A percentile compares a stretch with the other conserved stretches of the same genome.
These are phyloP conservation scores for Jaminaea rosea DNA, from an alignment of 1,284 basidiomycete species.

Conservation along the genomic window DNA sequence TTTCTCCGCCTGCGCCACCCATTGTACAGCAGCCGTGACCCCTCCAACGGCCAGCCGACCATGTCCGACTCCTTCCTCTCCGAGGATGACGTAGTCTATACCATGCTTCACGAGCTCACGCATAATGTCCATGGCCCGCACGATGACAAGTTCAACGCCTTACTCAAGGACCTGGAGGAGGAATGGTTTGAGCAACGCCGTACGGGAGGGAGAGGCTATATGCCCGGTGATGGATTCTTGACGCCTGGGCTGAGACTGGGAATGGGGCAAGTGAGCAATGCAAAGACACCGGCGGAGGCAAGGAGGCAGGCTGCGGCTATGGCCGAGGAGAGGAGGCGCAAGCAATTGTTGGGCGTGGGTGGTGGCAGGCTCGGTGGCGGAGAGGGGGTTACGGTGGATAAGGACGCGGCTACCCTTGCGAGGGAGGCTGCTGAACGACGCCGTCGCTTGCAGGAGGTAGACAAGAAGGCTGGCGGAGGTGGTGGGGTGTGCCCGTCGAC, in stretches of 20 bases:
- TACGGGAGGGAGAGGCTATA: constrained; percentile 17
- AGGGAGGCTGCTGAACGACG: constrained; percentile 4
- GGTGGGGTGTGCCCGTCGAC: too few species aligned
- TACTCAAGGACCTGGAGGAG: constrained; percentile 15
- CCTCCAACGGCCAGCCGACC: constrained; percentile 10
- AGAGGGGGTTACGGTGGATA: not conserved
- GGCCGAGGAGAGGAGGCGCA: not conserved
- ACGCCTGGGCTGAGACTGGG: not conserved
- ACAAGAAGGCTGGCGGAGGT: too few species aligned
- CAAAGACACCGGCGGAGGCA: not conserved
- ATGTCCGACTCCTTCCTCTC: constrained; percentile 13
- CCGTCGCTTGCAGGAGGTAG: too few species aligned
- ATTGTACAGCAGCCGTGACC: not conserved
- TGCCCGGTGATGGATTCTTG: constrained; percentile 3
- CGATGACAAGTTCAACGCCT: constrained; percentile 17
- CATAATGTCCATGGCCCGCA: constrained; percentile 31
- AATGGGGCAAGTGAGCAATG: not conserved
- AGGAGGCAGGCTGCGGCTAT: constrained; percentile 1
- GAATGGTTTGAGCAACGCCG: constrained; percentile 12
- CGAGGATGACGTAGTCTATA: not conserved
- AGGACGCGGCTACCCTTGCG: not conserved
- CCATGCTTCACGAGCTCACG: constrained; percentile 31
- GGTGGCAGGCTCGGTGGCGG: not conserved
- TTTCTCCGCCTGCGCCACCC: constrained; percentile 17
- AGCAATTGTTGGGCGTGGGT: not conserved